Percentiles rank a stretch among this genome's conserved stretches.
These are phyloP conservation scores for Rhododendron ovatum DNA, from an alignment of 148 eudicot genomes.

Conservation along the genomic window DNA sequence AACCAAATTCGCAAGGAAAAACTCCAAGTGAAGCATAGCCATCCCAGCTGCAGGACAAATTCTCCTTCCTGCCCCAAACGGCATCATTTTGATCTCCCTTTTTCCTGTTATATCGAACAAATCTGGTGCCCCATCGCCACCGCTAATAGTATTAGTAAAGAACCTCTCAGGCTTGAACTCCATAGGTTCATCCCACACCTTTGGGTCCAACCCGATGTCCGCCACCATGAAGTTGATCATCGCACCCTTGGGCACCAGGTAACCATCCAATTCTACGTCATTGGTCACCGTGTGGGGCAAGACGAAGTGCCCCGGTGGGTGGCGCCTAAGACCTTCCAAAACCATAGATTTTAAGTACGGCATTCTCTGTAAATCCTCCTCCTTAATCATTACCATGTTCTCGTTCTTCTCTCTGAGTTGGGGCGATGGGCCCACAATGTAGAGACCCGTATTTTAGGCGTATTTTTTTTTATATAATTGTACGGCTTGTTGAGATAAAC, in stretches of 20 bases:
- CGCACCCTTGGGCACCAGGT: constrained; percentile 38
- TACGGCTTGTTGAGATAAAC: too few relatives aligned
- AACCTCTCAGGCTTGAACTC: constrained; percentile 67
- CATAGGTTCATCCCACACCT: constrained; percentile 66
- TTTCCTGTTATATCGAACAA: constrained; percentile 49
- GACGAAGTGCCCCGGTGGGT: constrained; percentile 68
- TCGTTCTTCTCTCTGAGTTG: not conserved
- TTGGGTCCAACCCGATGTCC: constrained; percentile 56
- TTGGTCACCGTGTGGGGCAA: constrained; percentile 47
- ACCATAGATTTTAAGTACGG: constrained; percentile 60
- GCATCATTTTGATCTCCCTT: constrained; percentile 81
- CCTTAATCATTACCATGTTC: constrained; percentile 16
- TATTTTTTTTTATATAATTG: too few relatives aligned
- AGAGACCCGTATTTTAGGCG: too few relatives aligned
- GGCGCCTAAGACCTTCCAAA: constrained; percentile 60
- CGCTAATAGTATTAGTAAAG: not conserved
- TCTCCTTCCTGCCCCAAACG: constrained; percentile 68
- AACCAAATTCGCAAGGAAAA: constrained; percentile 59
- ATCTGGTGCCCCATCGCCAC: not conserved
- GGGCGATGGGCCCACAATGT: constrained; percentile 27
- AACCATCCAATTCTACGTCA: constrained; percentile 51
- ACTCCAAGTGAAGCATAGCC: constrained; percentile 66
- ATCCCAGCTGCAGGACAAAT: constrained; percentile 49
- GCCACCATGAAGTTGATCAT: constrained; percentile 56
- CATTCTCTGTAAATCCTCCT: constrained; percentile 52